Percentiles rank a stretch among this genome's conserved stretches.
These are phyloP conservation scores for Jamesozyma hellenica DNA, from an alignment of 805 yeast species.

Conservation along the genomic window DNA sequence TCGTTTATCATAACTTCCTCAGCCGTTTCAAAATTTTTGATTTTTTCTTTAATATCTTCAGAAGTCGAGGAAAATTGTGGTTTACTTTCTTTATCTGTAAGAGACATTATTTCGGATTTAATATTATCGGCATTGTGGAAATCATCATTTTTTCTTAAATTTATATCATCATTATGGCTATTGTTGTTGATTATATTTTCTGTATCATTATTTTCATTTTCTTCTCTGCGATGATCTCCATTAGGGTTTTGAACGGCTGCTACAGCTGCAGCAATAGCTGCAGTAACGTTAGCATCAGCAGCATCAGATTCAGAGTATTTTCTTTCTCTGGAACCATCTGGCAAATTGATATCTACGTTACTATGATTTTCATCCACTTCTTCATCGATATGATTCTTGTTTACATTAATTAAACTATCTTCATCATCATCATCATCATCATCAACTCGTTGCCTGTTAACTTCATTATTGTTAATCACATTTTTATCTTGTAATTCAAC, in stretches of 20 bases:
- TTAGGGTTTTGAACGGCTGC: constrained; percentile 25
- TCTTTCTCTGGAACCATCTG: constrained; percentile 5
- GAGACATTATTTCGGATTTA: background rate
- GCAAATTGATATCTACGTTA: constrained; percentile 1
- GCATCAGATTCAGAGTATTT: constrained; percentile 11
- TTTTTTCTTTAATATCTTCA: no score
- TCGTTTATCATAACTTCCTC: background rate
- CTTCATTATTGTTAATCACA: background rate
- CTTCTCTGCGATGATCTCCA: background rate
- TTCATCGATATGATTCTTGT: constrained; percentile 1
- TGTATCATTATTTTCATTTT: background rate
- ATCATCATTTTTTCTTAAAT: background rate
- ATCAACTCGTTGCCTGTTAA: background rate
- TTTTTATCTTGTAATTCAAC: background rate
- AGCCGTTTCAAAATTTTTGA: background rate
- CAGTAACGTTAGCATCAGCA: constrained; percentile 24
- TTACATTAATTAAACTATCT: background rate
- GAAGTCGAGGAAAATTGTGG: background rate
- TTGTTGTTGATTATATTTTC: background rate
- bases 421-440: background rate
- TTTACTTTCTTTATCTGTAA: background rate
- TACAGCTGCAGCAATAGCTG: constrained; percentile 30
- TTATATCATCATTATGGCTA: background rate
- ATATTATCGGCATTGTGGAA: background rate
- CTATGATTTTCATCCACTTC: constrained; percentile 1